Evolutionary conservation across 176 grass and related monocot genomes (phyloP), one percentile per base, ranked within the genome.

Genomic region (Aegilops speltoides): DNA sequence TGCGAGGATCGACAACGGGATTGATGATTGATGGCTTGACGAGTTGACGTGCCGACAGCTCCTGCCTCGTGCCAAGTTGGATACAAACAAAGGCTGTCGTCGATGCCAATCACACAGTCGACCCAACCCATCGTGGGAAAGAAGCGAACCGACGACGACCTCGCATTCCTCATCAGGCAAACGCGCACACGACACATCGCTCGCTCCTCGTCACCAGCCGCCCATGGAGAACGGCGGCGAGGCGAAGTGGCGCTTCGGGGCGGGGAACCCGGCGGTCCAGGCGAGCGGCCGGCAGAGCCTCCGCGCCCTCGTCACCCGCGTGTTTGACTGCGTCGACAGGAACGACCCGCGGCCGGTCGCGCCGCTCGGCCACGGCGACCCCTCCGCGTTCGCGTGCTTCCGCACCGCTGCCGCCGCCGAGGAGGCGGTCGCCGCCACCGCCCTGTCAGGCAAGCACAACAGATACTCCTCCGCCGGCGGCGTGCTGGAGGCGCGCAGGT

Each of bases 321-420:
- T 90, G 3, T 77, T 28, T 25, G 77, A 6, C 79, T 48, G 36
- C 88, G 19, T 90, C 3, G 77, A 90, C 78, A 31, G 0, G 50
- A 46, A 0, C 72, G 79, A 86, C 71, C 61, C 84, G 43, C 64
- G 88, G 22, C 63, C 71, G 22, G 10, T 86, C 3, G 83, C 28
- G 71, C 83, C 88, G 83, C 88, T 90, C 34, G 83, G 26, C 45
- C 78, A 82, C 83, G 88, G 88, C 34, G 88, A 90, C 79, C 88
- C 88, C 20, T 77, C 88, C 6, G 48, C 83, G 10, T 90, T 90
- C 83, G 19, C 83, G 2, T 90, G 79, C 83, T 90, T 90, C 83
- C 77, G 83, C 70, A 28, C 78, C 3, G 64, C 83, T 4, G 13
- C 84, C 13, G 50, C 82, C 3, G 83, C 84, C 5, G 79, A 61